A percentile compares a stretch with the other conserved stretches of the same genome.
These are phyloP conservation scores for Alternaria infectoria DNA, from an alignment of 2,329 filamentous ascomycete genomes.

Conservation along the genomic window DNA sequence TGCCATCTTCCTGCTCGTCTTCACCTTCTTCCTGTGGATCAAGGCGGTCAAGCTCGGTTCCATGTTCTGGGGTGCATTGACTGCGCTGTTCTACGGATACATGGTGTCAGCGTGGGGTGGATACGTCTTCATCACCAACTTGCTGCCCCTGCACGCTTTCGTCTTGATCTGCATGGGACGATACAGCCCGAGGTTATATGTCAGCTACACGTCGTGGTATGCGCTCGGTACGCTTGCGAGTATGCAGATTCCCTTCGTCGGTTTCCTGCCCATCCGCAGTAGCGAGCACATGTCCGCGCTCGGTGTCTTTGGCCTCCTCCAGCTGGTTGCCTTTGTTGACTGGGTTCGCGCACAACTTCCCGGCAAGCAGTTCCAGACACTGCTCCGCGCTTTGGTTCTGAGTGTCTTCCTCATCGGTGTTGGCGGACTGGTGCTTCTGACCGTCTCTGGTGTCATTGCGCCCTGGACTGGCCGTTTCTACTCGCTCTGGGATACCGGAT, in stretches of 20 bases:
- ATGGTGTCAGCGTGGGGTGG: constrained; percentile 99
- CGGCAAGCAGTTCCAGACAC: constrained; percentile 90
- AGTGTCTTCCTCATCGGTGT: constrained; percentile 76
- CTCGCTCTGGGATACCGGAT: constrained; percentile 97
- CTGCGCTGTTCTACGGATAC: constrained; percentile 97
- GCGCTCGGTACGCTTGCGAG: constrained; percentile 92
- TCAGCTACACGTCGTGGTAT: constrained; percentile 98
- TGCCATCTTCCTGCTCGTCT: constrained; percentile 97
- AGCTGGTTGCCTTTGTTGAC: constrained; percentile 90
- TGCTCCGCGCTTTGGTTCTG: constrained; percentile 78
- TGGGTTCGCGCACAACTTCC: constrained; percentile 88
- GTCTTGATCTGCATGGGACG: constrained; percentile 96
- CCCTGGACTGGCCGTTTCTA: constrained; percentile 99
- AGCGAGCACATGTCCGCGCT: constrained; percentile 98
- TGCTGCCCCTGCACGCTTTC: constrained; percentile 92
- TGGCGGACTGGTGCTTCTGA: constrained; percentile 78
- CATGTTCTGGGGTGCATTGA: constrained; percentile 93
- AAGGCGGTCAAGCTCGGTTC: constrained; percentile 97
- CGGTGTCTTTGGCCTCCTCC: constrained; percentile 93
- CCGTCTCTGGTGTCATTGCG: constrained; percentile 87
- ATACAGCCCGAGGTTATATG: constrained; percentile 92
- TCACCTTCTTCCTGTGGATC: constrained; percentile 99
- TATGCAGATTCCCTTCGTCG: constrained; percentile 99
- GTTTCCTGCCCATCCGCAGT: constrained; percentile 93
- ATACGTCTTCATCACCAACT: constrained; percentile 98